A percentile compares a stretch with the other conserved stretches of the same genome.
These are phyloP conservation scores for Pugionium cornutum DNA, from an alignment of 345 rosid species.

Conservation along the genomic window DNA sequence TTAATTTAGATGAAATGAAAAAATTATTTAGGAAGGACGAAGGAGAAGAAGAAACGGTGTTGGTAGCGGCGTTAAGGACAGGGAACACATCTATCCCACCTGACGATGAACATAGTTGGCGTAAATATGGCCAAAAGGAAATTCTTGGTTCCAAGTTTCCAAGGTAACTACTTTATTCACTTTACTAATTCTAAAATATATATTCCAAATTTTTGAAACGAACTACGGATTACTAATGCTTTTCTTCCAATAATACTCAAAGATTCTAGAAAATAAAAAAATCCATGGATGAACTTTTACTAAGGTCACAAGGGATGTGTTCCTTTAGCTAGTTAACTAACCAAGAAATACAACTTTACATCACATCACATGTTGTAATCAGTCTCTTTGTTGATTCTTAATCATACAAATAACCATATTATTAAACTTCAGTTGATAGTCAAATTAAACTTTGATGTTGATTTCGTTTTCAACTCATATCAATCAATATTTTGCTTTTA, in stretches of 20 bases:
- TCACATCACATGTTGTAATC: slow-evolving; percentile 33
- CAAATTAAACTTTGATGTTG: not conserved
- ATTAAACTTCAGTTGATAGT: slow-evolving; percentile 7
- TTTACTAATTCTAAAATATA: not conserved
- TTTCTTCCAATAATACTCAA: slow-evolving; percentile 8
- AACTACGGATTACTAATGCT: not conserved
- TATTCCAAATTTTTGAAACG: too few species aligned
- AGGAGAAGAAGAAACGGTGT: slow-evolving; percentile 39
- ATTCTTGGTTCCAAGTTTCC: slow-evolving; percentile 69
- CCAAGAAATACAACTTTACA: not conserved
- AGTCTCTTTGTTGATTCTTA: slow-evolving; percentile 25
- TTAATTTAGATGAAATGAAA: slow-evolving; percentile 8
- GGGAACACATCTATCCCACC: slow-evolving; percentile 79
- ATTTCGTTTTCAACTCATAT: slow-evolving; percentile 14
- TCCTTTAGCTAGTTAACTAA: slow-evolving; percentile 13
- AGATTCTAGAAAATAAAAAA: slow-evolving; percentile 14
- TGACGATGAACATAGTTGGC: slow-evolving; percentile 79
- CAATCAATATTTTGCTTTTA: not conserved
- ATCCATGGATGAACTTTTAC: not conserved
- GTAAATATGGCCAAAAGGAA: slow-evolving; percentile 92
- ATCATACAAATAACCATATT: slow-evolving; percentile 7
- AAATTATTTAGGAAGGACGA: slow-evolving; percentile 43
- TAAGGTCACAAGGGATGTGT: not conserved
- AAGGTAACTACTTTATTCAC: slow-evolving; percentile 48
- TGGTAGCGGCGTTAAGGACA: slow-evolving; percentile 53